phyloP scores from a whole-genome alignment of 345 rosid species.

The Eucalyptus curtisii region DNA sequence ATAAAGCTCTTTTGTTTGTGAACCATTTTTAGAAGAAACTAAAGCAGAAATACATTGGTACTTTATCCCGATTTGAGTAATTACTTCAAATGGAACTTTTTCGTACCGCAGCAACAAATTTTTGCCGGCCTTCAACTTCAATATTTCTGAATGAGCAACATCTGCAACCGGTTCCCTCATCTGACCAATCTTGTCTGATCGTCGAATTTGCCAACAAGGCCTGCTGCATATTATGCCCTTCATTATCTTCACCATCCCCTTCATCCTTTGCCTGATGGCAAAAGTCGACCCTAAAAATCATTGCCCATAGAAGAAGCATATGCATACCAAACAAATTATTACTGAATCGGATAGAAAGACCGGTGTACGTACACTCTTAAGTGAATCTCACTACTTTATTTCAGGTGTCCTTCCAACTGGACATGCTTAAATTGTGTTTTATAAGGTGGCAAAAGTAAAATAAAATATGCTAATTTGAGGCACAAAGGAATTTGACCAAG shows the following conservation, averaged over 20 bases:
- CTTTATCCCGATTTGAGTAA: not conserved
- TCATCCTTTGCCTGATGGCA: constrained; percentile 64
- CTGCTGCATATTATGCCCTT: constrained; percentile 25
- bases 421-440: not conserved
- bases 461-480: not conserved
- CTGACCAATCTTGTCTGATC: not conserved
- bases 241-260: constrained; percentile 32
- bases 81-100: not conserved
- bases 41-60: not conserved
- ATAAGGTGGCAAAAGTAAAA: not conserved
- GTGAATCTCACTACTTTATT: not conserved
- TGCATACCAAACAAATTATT: constrained; percentile 3
- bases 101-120: constrained; percentile 42
- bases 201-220: constrained; percentile 22
- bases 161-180: constrained; percentile 8
- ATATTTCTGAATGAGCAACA: constrained; percentile 37
- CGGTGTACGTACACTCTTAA: not conserved
- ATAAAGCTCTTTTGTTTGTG: not conserved
- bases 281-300: constrained; percentile 63
- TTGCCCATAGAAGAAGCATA: constrained; percentile 15
- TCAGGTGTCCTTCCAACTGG: not conserved
- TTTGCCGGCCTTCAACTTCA: constrained; percentile 49
- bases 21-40: not conserved
- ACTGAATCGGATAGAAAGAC: not conserved
- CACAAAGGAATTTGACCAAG: not conserved